Base-by-base conservation (phyloP, 2,329 filamentous ascomycete genomes). In the Elsinoe fawcettii region DNA sequence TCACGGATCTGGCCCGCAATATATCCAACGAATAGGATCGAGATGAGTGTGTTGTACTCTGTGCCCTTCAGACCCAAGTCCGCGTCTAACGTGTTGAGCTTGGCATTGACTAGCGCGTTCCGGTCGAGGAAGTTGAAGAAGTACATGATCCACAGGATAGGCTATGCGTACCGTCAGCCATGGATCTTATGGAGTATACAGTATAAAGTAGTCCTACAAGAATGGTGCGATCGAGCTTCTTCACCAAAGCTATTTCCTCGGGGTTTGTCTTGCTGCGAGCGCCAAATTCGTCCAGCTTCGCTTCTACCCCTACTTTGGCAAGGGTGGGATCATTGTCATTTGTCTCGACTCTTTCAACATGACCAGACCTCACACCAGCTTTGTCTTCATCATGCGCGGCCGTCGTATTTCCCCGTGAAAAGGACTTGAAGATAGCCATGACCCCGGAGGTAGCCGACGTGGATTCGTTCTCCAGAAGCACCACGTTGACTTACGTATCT, bases 21-120 rank as follows among this genome's bases (percentile, higher is more conserved):
- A 62, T 85, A 85, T 2, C 81, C 77, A 1, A 82, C 79, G 59
- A 82, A 83, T 27, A 81, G 70, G 62, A 81, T 78, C 59, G 75
- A 77, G 3, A 77, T 80, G 9, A 76, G 75, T 1, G 81, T 67
- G 61, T 82, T 82, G 63, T 80, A 83, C 49, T 84, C 77, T 1
- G 78, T 82, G 6, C 79, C 79, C 5, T 65, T 70, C 76, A 83
- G 80, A 1, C 67, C 67, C 0, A 83, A 68, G 57, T 83, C 80
- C 20, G 70, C 58, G 58, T 83, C 80, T 0, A 83, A 69, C 32
- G 49, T 53, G 30, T 53, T 53, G 30, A 53, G 49, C 20, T 53
- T 53, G 32, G 49, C 49, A 25, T 53, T 53, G 49, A 53, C 49
- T 16, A 53, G 20, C 22, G 49, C 49, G 18, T 53, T 53, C 2